Base-by-base conservation (phyloP, 352 stramenopile genomes). In the Phytophthora pinifolia region DNA sequence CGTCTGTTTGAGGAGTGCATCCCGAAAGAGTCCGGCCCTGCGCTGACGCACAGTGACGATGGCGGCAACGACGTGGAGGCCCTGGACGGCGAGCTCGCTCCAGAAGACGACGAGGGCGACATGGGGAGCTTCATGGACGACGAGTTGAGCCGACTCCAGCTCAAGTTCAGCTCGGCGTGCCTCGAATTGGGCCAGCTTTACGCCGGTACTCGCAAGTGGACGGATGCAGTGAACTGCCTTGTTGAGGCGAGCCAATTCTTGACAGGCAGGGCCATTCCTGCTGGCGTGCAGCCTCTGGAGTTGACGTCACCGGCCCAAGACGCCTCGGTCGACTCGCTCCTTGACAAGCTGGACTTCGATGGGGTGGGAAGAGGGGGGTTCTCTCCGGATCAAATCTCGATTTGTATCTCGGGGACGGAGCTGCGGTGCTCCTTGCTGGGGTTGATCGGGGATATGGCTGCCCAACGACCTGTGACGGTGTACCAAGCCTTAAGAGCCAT, bases 81-180 rank as follows among this genome's bases (percentile, higher is more conserved):
- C 22, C 34, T 57, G 32, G 57, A 63, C 49, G 32, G 15, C 41
- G 72, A 64, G 14, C 27, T 63, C 22, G 35, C 43, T 29, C 25
- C 48, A 15, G 43, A 56, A 48, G 56, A 72, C 39, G 72, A 74
- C 14, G 59, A 71, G 0, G 64, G 64, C 13, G 70, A 70, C n/a
- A 78, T 93, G 65, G 67, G 70, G 9, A 70, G 43, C 6, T 94
- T 92, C 46, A 88, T 94, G 78, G 62, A 83, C 22, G 84, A 94
- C 66, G 84, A 94, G 58, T 58, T 88, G 20, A 62, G 56, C 13
- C 76, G 84, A 6, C 63, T 94, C 9, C 70, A 86, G 58, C 57
- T 92, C 4, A 94, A 94, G 56, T 88, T 76, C 48, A 83, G 76
- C 25, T 90, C 84, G 7, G 72, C 81, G 12, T 90, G 72, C 43